Evolutionary conservation across 78 protist species (phyloP), one percentile per base, ranked within the genome.

Genomic region (Cyanophora paradoxa): DNA sequence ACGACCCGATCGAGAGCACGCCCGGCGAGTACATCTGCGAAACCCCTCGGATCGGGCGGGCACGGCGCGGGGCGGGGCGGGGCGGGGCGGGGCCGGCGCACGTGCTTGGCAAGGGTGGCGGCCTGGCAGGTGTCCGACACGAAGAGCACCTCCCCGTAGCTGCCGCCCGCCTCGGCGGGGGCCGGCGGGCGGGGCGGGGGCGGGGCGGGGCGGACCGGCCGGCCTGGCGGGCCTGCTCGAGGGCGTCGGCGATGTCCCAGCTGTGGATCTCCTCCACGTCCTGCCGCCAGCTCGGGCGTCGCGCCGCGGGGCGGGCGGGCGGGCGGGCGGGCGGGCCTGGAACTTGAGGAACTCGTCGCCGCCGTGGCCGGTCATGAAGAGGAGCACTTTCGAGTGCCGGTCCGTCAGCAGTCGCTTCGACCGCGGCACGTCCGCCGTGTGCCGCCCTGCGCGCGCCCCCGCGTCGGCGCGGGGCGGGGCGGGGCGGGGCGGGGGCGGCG

Each of bases 281-380:
- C 77, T 93, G 30, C n/a, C 13, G n/a, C 10, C 11, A 54, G 48
- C 6, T 6, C 48, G 48, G 10, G 48, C 22, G 48, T 10, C 48
- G 48, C 48, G 48, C 10, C 22, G 10, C 10, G 67, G 36, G 28
- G 37, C 42, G 34, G 67, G 26, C 2, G 3, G 14, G 3, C 13
- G 2, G 42, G 17, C 11, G 34, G 8, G 3, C 2, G 22, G 48
- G 34, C 52, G 22, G 33, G n/a, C 76, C 61, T 78, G 98, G 59
- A 95, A 93, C 79, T 94, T 95, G 50, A 95, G 58, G 66, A 95
- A 94, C 57, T 93, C 90, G 62, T 95, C 92, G 33, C 98, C 98
- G 28, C 98, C 98, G 63, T 95, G 98, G 31, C 98, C 98, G 10
- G 89, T 79, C 41, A 94, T 41, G 75, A 81, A 94, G 6, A 94